These are phyloP conservation scores for Aspergillus jensenii DNA, from an alignment of 2,329 filamentous ascomycete species.

Conservation along the genomic window DNA sequence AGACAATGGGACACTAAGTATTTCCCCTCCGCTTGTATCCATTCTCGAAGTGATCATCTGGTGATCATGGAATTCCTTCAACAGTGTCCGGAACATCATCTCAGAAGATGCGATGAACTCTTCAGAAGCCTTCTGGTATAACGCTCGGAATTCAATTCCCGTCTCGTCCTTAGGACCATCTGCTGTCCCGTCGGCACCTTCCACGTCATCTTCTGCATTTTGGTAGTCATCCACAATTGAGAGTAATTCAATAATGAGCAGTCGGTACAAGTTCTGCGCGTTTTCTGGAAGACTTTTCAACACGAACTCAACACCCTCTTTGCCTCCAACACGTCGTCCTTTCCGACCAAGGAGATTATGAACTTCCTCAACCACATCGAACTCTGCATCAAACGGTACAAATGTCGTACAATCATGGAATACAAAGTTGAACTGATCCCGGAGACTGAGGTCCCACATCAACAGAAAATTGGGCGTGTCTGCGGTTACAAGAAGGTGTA, in stretches of 20 bases:
- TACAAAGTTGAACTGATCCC: conserved; percentile 77
- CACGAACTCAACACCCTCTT: conserved; percentile 89
- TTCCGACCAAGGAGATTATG: conserved; percentile 82
- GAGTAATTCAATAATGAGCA: conserved; percentile 82
- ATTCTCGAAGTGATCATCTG: conserved; percentile 92
- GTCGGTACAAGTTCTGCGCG: conserved; percentile 78
- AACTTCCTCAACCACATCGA: conserved; percentile 86
- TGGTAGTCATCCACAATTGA: conserved; percentile 59
- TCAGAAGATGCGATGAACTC: conserved; percentile 97
- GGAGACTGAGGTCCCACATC: conserved; percentile 85
- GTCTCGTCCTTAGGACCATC: conserved; percentile 40
- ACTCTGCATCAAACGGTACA: conserved; percentile 67
- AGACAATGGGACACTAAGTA: conserved; percentile 80
- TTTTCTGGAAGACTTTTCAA: conserved; percentile 89
- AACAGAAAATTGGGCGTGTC: conserved; percentile 86
- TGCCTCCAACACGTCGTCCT: conserved; percentile 76
- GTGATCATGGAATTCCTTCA: conserved; percentile 98
- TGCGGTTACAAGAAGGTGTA: conserved; percentile 75
- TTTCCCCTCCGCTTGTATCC: conserved; percentile 80
- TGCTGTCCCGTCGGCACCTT: conserved; percentile 31
- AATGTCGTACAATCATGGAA: conserved; percentile 97
- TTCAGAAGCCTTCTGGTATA: conserved; percentile 95
- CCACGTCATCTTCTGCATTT: conserved; percentile 52
- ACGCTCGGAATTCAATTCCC: conserved; percentile 82
- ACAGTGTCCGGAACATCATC: conserved; percentile 87